Conservation (phyloP, 208 protist species). For the Leishmania tarentolae region DNA sequence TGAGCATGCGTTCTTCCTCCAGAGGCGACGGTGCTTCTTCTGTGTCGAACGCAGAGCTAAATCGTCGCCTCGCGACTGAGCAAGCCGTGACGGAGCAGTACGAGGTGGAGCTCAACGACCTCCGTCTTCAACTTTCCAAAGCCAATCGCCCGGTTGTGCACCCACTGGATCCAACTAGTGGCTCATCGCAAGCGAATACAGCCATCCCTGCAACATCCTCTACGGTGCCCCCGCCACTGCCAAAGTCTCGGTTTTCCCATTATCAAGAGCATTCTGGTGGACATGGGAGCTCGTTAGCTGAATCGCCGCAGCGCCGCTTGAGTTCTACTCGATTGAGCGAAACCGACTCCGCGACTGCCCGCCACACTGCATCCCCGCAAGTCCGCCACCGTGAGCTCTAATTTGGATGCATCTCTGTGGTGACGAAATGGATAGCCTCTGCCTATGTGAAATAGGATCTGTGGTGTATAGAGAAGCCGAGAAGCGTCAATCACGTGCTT, state of each 20-base stretch:
- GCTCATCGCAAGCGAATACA: not conserved
- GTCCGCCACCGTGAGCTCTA: constrained; percentile 16
- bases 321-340: constrained; percentile 20
- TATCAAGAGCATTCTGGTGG: constrained; percentile 6
- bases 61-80: constrained; percentile 57
- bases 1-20: constrained; percentile 21
- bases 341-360: not conserved
- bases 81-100: constrained; percentile 60
- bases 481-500: not conserved
- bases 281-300: constrained; percentile 9
- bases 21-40: constrained; percentile 10
- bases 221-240: constrained; percentile 30
- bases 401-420: not conserved
- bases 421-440: not conserved
- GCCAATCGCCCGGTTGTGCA: constrained; percentile 46
- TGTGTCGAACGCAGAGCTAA: constrained; percentile 27
- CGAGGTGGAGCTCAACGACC: constrained; percentile 53
- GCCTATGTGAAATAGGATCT: not conserved
- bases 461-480: not conserved
- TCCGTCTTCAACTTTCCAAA: constrained; percentile 38
- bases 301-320: constrained; percentile 33
- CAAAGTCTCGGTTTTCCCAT: constrained; percentile 28
- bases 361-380: constrained; percentile 17
- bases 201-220: constrained; percentile 3
- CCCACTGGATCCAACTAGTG: constrained; percentile 40